Percentiles rank a stretch among this genome's conserved stretches.
These are phyloP conservation scores for Zygosaccharomyces sapae DNA, from an alignment of 1,139 yeast genomes.

Conservation along the genomic window DNA sequence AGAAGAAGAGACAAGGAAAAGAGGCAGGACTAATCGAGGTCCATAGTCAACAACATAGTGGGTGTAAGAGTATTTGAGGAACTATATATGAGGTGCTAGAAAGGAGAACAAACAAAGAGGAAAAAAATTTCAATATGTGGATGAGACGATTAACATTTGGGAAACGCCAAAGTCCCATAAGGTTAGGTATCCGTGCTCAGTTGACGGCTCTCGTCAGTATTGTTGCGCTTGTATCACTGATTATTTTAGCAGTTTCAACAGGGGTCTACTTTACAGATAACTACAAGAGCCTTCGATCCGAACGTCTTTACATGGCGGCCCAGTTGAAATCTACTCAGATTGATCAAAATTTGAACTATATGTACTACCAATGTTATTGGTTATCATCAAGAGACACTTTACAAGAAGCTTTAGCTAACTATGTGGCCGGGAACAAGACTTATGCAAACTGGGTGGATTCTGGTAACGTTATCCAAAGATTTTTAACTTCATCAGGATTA, in stretches of 20 bases:
- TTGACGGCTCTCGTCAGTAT: constrained; percentile 71
- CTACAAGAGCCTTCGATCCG: constrained; percentile 59
- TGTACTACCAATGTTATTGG: constrained; percentile 68
- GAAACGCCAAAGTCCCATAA: constrained; percentile 30
- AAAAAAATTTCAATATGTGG: not conserved
- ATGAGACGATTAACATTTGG: constrained; percentile 3
- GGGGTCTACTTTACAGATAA: constrained; percentile 73
- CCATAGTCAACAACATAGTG: not conserved
- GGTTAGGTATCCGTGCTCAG: constrained; percentile 53
- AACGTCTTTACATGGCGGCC: constrained; percentile 70
- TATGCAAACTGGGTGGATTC: constrained; percentile 45
- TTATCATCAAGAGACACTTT: constrained; percentile 60
- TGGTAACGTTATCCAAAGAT: constrained; percentile 47
- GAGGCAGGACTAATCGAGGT: not conserved
- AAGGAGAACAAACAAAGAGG: not conserved
- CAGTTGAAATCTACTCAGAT: constrained; percentile 78
- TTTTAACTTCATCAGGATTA: constrained; percentile 56
- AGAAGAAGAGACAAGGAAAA: not conserved
- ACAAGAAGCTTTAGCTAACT: constrained; percentile 55
- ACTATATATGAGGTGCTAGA: constrained; percentile 1
- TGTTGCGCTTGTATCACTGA: constrained; percentile 70
- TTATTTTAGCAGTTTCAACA: constrained; percentile 71
- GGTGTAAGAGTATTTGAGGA: not conserved
- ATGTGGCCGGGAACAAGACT: constrained; percentile 68
- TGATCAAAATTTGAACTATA: constrained; percentile 57